Evolutionary conservation across 352 stramenopile genomes (phyloP).

Genomic region (Hyaloperonospora arabidopsidis): DNA sequence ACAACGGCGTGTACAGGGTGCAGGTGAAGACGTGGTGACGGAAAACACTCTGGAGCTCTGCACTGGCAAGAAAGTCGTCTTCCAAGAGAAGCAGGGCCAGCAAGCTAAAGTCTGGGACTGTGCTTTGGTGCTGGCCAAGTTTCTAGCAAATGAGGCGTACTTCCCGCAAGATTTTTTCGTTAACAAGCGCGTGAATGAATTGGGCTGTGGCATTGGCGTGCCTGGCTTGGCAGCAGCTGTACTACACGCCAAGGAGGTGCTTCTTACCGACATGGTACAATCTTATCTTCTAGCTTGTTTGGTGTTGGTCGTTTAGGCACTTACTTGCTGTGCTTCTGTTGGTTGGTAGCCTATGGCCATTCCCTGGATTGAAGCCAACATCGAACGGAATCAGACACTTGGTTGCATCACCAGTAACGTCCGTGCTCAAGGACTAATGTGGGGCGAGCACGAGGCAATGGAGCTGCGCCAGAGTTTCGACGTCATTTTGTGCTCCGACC

Average conservation of each 20-base stretch:
- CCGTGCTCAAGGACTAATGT: slow-evolving; percentile 31
- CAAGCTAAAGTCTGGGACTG: slow-evolving; percentile 59
- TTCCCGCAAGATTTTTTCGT: slow-evolving; percentile 38
- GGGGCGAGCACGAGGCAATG: slow-evolving; percentile 24
- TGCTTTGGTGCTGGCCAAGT: slow-evolving; percentile 45
- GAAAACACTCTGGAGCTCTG: slow-evolving; percentile 27
- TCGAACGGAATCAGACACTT: slow-evolving; percentile 32
- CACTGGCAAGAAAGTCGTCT: slow-evolving; percentile 20
- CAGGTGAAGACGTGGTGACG: slow-evolving; percentile 28
- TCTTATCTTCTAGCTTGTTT: background rate
- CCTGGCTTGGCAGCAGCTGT: slow-evolving; percentile 36
- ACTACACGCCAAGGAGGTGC: slow-evolving; percentile 34
- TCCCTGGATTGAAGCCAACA: slow-evolving; percentile 48
- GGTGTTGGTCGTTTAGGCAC: background rate
- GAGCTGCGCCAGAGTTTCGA: slow-evolving; percentile 34
- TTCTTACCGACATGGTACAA: slow-evolving; percentile 45
- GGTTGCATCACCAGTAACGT: slow-evolving; percentile 19
- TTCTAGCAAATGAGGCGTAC: slow-evolving; percentile 28
- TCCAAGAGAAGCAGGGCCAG: slow-evolving; percentile 47
- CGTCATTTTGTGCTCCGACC: slow-evolving; percentile 48
- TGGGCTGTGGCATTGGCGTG: slow-evolving; percentile 52
- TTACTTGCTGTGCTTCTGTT: slow-evolving; percentile 5
- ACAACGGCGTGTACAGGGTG: slow-evolving; percentile 22
- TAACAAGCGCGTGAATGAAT: slow-evolving; percentile 44
- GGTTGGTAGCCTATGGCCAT: slow-evolving; percentile 30